Base-by-base conservation (phyloP, 2,329 filamentous ascomycete species). In the Trichoderma sp. region DNA sequence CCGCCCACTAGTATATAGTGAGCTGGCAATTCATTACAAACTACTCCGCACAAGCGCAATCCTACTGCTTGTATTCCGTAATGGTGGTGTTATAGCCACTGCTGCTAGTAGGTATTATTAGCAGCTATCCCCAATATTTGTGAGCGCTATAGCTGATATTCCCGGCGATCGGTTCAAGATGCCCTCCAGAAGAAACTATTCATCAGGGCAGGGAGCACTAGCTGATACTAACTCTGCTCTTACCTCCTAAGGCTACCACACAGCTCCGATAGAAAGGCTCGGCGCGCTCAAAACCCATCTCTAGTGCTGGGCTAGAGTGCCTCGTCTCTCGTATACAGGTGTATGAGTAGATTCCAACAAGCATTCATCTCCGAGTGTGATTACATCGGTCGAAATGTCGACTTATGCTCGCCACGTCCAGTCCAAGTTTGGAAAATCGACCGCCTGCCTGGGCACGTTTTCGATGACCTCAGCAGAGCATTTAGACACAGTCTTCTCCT, bases 101-200 rank as follows among this genome's bases (percentile, higher is more conserved):
- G 28, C 16, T 64, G 21, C 46, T 49, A 55, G 14, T 54, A 55
- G 28, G 28, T 16, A n/a, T 52, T 56, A 65, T 37, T 56, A 65
- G 37, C 21, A 49, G 61, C 37, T 56, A 55, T 65, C 51, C 34
- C 34, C 55, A 46, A 37, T 52, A 46, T 52, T 65, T 65, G 51
- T 26, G 54, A 54, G 52, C 49, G 49, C 49, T 51, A 64, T 49
- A 24, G 60, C 49, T 54, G 49, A 54, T 43, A 54, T 64, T 54
- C 49, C 60, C 60, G 49, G 32, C 60, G 49, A 64, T 64, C 60
- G n/a, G 60, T 28, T 37, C 32, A 52, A 39, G 58, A 60, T 18
- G 5, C 24, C 21, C 34, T 26, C 49, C 30, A 49, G 54, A 32
- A 10, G 21, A 28, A 32, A 55, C 52, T 32, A 24, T 49, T 13